Evolutionary conservation across 305 asterid genomes (phyloP), one percentile per base, ranked within the genome.

Genomic region (Caryopteris hybrid): DNA sequence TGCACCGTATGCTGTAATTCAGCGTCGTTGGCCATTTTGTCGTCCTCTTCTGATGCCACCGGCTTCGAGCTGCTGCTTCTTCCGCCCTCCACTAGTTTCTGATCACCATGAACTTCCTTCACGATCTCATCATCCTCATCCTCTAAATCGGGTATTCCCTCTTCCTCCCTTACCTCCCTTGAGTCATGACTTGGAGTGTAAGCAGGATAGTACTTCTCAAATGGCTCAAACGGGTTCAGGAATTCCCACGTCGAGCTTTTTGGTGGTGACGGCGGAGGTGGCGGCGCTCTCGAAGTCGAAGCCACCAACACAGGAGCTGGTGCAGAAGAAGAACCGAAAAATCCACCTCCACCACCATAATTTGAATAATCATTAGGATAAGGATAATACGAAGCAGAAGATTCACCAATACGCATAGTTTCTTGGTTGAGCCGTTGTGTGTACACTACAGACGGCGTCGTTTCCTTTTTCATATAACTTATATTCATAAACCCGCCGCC

Each of bases 61-160:
- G 81, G 60, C 70, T 76, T 84, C 4, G 85, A 73, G 70, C 75
- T 61, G 54, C 90, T 81, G 74, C 87, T 76, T 42, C 82, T 73
- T 8, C 76, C 85, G 39, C 83, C 79, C 57, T 86, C 92, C 46
- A 74, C 88, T 68, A 70, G 81, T 71, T 88, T 91, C 74, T 81
- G 97, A 70, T 89, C 66, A 4, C 91, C 95, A 25, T 82, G 87
- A 76, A 91, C 93, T 76, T 91, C 93, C 79, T 94, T 94, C 46
- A 91, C 98, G 53, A 91, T 89, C 80, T 82, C 97, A 58, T 77
- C 84, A 10, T 82, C 97, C 66, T 88, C n/a, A n/a, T n/a, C 98
- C 76, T 94, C 99, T 82, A 94, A 86, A 69, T 94, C 99, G 16
- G 99, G 99, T 36, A 94, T 94, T 38, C 98, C 98, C 76, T 94